phyloP scores from a whole-genome alignment of 2,329 filamentous ascomycete species.

The Coniochaeta sp. region DNA sequence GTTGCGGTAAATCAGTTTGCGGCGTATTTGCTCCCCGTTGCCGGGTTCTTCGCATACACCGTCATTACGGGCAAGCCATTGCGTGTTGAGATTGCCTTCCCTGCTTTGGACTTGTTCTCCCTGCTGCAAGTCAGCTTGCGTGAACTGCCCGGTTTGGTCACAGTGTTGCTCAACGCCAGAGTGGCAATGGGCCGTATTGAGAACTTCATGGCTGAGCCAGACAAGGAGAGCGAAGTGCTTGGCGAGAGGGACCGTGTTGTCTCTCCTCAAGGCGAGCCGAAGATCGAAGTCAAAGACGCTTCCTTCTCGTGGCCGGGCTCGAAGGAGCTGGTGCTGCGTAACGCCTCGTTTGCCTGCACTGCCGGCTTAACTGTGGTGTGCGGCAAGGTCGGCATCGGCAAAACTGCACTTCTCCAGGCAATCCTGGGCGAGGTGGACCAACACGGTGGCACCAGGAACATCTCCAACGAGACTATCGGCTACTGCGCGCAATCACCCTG shows the following conservation, averaged over 20 bases:
- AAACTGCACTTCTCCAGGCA: constrained; percentile 53
- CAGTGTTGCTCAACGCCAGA: constrained; percentile 71
- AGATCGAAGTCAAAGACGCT: constrained; percentile 53
- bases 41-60: constrained; percentile 77
- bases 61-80: constrained; percentile 60
- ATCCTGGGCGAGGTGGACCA: constrained; percentile 63
- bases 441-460: constrained; percentile 36
- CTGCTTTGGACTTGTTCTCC: constrained; percentile 72
- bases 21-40: constrained; percentile 69
- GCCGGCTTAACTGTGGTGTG: constrained; percentile 48
- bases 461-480: constrained; percentile 43
- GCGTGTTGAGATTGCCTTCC: constrained; percentile 78
- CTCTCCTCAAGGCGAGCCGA: constrained; percentile 8
- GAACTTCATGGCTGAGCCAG: constrained; percentile 77
- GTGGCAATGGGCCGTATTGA: constrained; percentile 78
- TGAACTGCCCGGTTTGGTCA: constrained; percentile 69
- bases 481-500: constrained; percentile 57
- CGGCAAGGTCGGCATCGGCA: constrained; percentile 54
- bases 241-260: constrained; percentile 10
- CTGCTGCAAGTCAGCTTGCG: constrained; percentile 68
- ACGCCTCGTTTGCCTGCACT: constrained; percentile 38
- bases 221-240: constrained; percentile 52
- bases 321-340: constrained; percentile 39
- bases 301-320: constrained; percentile 77
- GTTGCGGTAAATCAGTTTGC: constrained; percentile 63